Evolutionary conservation across 2,329 filamentous ascomycete species (phyloP), one percentile per base, ranked within the genome.

Genomic region (Sarocladium brachiariae): DNA sequence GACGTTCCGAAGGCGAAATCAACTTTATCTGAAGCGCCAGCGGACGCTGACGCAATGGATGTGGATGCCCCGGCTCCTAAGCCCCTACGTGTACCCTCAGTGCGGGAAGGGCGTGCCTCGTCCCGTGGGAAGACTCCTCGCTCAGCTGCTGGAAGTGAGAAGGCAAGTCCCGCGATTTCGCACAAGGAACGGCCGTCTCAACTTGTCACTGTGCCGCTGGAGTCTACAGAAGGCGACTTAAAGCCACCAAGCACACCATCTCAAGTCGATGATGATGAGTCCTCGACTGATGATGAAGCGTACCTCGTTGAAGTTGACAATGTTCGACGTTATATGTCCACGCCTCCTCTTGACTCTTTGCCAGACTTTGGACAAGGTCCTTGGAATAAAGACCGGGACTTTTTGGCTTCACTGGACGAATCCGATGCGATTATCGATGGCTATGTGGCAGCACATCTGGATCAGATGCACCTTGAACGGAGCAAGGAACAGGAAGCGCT

Each of bases 331-430:
- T 75, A 71, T 51, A 76, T 77, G 64, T 63, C 65, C 19, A 83
- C 79, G 2, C 79, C 79, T 2, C 77, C 78, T 1, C 55, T 77
- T 10, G 76, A 81, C 10, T 75, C 70, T 35, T 64, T 83, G 2
- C 79, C 79, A 0, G 62, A 72, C 47, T 77, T 71, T 52, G 61
- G 63, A 39, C 66, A 68, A 38, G 66, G 67, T 27, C 64, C 72
- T 1, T 81, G 76, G 77, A 65, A 71, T 47, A 65, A 73, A 46
- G 76, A 78, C 55, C 60, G 63, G 45, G 64, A 67, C 24, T 74
- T 77, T 27, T 53, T 77, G 5, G 64, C 68, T 24, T 65, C 70
- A 2, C 58, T 75, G 33, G 65, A 30, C 13, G 27, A 73, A 2
- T 62, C 68, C 4, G 63, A 71, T 21, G 58, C 69, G 1, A 57